Percentiles rank a stretch among this genome's conserved stretches.
Evolutionary conservation across 305 asterid species (phyloP).

Genomic region (Solanum hybrid): DNA sequence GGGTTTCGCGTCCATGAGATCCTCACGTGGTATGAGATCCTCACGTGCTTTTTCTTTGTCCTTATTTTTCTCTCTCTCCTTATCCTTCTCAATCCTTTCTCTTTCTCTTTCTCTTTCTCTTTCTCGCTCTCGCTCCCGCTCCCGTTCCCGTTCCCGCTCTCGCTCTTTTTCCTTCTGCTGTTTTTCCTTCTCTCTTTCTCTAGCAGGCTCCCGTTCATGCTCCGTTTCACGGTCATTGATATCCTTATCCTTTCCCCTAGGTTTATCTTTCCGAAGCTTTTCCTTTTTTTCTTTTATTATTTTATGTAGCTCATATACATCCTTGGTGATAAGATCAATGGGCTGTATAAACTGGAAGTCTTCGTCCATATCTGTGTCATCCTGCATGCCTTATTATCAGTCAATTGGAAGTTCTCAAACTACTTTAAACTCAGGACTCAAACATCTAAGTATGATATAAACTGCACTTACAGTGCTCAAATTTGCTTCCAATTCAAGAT

Average conservation of each 20-base stretch:
- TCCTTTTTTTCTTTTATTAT: constrained; percentile 78
- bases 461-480: constrained; percentile 44
- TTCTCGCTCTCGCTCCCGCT: constrained; percentile 43
- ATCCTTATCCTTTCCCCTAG: constrained; percentile 64
- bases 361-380: constrained; percentile 70
- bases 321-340: constrained; percentile 85
- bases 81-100: constrained; percentile 28
- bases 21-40: constrained; percentile 52
- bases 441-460: constrained; percentile 8
- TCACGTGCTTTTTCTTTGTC: constrained; percentile 64
- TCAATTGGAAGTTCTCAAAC: constrained; percentile 16
- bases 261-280: constrained; percentile 44
- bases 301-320: constrained; percentile 65
- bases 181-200: constrained; percentile 63
- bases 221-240: constrained; percentile 37
- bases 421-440: background rate
- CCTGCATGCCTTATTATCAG: constrained; percentile 46
- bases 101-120: constrained; percentile 37
- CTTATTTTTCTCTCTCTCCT: constrained; percentile 43
- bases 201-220: constrained; percentile 49
- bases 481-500: constrained; percentile 89
- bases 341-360: constrained; percentile 90
- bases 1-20: constrained; percentile 32
- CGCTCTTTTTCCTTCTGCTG: constrained; percentile 55
- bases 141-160: constrained; percentile 28